These are phyloP conservation scores for Anthracocystis setariae DNA, from an alignment of 1,284 basidiomycete species.

Conservation along the genomic window DNA sequence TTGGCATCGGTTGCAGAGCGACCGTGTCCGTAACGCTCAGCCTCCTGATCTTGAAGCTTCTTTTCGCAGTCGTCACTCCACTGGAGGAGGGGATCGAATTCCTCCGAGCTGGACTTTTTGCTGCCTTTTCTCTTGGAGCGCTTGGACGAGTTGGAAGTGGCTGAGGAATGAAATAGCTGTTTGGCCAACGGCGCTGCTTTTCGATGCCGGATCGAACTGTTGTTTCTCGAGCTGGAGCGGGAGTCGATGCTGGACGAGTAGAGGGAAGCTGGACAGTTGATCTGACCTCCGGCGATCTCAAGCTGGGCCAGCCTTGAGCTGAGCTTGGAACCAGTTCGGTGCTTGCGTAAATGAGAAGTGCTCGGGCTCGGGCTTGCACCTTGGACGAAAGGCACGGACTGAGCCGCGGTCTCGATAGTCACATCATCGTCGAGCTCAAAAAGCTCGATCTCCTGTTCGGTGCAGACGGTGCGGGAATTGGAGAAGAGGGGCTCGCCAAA, in stretches of 20 bases:
- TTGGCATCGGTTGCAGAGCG: slow-evolving; percentile 9
- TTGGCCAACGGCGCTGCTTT: slow-evolving; percentile 4
- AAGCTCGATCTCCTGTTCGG: slow-evolving; percentile 45
- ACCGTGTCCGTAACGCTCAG: slow-evolving; percentile 5
- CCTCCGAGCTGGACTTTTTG: slow-evolving; percentile 4
- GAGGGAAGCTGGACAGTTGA: slow-evolving; percentile 26
- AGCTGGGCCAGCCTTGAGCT: slow-evolving; percentile 18
- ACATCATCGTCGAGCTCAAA: slow-evolving; percentile 33
- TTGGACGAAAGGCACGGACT: background rate
- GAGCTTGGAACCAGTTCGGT: slow-evolving; percentile 10
- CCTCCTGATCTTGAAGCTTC: background rate
- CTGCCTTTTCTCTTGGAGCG: background rate
- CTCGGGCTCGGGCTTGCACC: background rate
- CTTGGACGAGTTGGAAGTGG: background rate
- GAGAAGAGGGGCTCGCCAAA: slow-evolving; percentile 51
- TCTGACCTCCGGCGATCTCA: slow-evolving; percentile 44
- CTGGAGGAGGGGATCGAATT: slow-evolving; percentile 16
- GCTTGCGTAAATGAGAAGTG: slow-evolving; percentile 9
- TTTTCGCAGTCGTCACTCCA: background rate
- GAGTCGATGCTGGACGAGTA: slow-evolving; percentile 23
- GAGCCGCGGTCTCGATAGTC: background rate
- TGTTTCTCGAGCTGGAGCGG: background rate
- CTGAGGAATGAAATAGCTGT: background rate
- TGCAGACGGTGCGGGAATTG: slow-evolving; percentile 29
- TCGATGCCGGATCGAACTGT: slow-evolving; percentile 10